These are phyloP conservation scores for Hygrophoropsis aurantiaca DNA, from an alignment of 768 basidiomycete species.

Conservation along the genomic window DNA sequence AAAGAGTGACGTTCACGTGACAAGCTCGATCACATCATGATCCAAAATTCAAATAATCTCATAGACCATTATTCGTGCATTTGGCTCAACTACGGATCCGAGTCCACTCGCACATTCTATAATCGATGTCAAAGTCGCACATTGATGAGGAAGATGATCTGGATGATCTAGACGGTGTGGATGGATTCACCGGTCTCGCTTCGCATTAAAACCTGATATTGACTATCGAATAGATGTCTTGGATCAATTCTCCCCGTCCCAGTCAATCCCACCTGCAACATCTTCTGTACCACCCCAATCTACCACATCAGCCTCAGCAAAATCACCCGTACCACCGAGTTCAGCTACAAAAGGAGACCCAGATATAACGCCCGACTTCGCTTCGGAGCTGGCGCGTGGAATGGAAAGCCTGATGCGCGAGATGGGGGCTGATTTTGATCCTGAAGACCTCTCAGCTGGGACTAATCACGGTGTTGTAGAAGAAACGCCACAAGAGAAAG, in stretches of 20 bases:
- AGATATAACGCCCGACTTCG: constrained; percentile 32
- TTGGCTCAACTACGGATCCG: too few relatives aligned
- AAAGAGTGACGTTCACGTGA: too few relatives aligned
- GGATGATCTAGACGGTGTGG: constrained; percentile 44
- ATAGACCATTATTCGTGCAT: too few relatives aligned
- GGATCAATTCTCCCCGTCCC: constrained; percentile 38
- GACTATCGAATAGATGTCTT: constrained; percentile 41
- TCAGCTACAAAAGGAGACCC: constrained; percentile 1
- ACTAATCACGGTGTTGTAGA: constrained; percentile 11
- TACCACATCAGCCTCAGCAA: constrained; percentile 9
- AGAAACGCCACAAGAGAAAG: constrained; percentile 5
- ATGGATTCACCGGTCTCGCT: background rate
- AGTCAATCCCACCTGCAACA: constrained; percentile 13
- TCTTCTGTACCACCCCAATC: constrained; percentile 12
- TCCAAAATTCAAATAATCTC: too few relatives aligned
- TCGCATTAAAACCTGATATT: constrained; percentile 10
- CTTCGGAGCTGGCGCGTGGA: constrained; percentile 37
- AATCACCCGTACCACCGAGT: constrained; percentile 13
- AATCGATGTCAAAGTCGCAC: constrained; percentile 15
- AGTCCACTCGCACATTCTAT: too few relatives aligned
- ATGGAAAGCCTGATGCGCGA: constrained; percentile 48
- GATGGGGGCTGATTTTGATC: constrained; percentile 24
- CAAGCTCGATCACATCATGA: too few relatives aligned
- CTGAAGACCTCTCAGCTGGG: constrained; percentile 9
- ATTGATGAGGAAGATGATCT: constrained; percentile 38